Evolutionary conservation across 2,329 filamentous ascomycete species (phyloP), one percentile per base, ranked within the genome.

Genomic region (Incumbomyces lentus): DNA sequence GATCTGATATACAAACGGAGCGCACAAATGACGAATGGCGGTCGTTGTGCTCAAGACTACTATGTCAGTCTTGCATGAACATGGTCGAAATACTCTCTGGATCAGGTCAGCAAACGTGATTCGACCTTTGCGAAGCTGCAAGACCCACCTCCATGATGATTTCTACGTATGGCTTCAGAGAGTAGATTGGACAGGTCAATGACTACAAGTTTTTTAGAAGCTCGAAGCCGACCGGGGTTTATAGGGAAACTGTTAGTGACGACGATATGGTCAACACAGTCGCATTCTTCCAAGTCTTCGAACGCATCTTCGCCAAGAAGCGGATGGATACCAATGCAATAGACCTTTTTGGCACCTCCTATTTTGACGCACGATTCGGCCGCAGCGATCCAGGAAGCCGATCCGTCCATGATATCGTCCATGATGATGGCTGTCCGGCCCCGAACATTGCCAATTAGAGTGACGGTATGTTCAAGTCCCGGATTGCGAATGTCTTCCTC

Each of bases 401-500:
- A 82, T 69, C 95, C 95, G 69, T 98, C 92, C 60, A 98, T 95
- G 85, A 98, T 96, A 64, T 98, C 92, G 63, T 98, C 92, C 41
- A 98, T 85, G 51, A 98, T 88, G 62, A 98, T 84, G 45, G 96
- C 92, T 0, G 86, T 82, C 49, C 86, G 80, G 61, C 86, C 81
- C 60, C 81, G 84, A 50, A 98, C 92, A 59, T 96, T 86, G 50
- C 92, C 92, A 12, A 98, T 92, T n/a, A 98, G 74, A 0, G 92
- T 98, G 58, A 98, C 93, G 71, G 90, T 95, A 60, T 89, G 88
- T 68, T 98, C 92, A 17, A 90, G 73, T 50, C 83, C 81, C 10
- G 83, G 79, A 55, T 90, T 81, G 58, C 83, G 78, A 44, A 90
- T 78, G n/a, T 82, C 81, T 55, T 93, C 87, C 59, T 98, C 92